These are phyloP conservation scores for Dothiorella sarmentorum DNA, from an alignment of 2,329 filamentous ascomycete genomes.

Conservation along the genomic window DNA sequence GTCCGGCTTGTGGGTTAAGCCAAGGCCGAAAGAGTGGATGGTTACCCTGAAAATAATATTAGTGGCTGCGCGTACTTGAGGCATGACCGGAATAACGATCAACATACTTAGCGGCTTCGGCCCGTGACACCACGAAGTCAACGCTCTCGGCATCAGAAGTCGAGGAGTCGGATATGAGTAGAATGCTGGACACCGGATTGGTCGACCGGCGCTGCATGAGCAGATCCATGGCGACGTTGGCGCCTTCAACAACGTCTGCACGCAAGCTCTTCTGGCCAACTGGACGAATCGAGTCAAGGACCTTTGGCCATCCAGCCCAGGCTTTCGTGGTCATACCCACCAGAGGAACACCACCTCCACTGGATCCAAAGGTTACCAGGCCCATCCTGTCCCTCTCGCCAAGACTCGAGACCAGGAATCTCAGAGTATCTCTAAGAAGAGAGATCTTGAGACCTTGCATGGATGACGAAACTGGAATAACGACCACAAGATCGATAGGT, in stretches of 20 bases:
- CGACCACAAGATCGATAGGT: slow-evolving; percentile 90
- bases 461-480: slow-evolving; percentile 94
- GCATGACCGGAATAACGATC: neutral
- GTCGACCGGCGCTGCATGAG: slow-evolving; percentile 96
- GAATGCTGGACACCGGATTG: slow-evolving; percentile 91
- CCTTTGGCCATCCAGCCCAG: slow-evolving; percentile 87
- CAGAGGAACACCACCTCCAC: slow-evolving; percentile 84
- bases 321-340: slow-evolving; percentile 98
- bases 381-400: slow-evolving; percentile 96
- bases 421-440: slow-evolving; percentile 82
- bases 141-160: slow-evolving; percentile 93
- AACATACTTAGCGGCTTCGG: slow-evolving; percentile 90
- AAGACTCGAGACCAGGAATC: slow-evolving; percentile 84
- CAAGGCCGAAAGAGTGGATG: slow-evolving; percentile 94
- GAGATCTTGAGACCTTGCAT: slow-evolving; percentile 99
- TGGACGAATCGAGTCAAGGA: slow-evolving; percentile 82
- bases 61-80: neutral
- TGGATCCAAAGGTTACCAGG: slow-evolving; percentile 93
- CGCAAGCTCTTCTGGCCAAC: slow-evolving; percentile 95
- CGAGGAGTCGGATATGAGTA: slow-evolving; percentile 95
- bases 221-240: slow-evolving; percentile 96
- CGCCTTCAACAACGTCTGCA: slow-evolving; percentile 94
- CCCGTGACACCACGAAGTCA: slow-evolving; percentile 94
- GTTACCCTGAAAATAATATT: slow-evolving; percentile 60
- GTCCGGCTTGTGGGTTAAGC: slow-evolving; percentile 95